These are phyloP conservation scores for Begonia fuchsioides DNA, from an alignment of 306 rosid genomes.

Conservation along the genomic window DNA sequence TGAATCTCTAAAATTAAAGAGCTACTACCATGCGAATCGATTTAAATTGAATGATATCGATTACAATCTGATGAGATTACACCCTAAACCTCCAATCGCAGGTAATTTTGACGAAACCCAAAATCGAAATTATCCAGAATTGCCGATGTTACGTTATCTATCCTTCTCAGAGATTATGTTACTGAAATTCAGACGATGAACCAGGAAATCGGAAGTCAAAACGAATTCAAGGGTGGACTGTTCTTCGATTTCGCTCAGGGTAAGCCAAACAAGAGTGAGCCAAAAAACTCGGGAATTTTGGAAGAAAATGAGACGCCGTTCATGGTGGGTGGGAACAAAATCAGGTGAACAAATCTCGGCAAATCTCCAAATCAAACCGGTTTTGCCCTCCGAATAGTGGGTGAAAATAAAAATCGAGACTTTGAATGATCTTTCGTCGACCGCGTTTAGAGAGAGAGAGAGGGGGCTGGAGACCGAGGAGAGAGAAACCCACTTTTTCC, in stretches of 20 bases:
- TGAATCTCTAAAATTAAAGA: slow-evolving; percentile 19
- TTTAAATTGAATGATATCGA: neutral
- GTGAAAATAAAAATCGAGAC: too few relatives aligned
- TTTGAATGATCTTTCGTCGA: slow-evolving; percentile 5
- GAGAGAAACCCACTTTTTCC: too few relatives aligned
- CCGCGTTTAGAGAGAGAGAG: slow-evolving; percentile 10
- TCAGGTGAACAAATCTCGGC: too few relatives aligned
- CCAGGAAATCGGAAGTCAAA: slow-evolving; percentile 2
- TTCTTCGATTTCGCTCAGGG: slow-evolving; percentile 3
- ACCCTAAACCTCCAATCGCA: neutral
- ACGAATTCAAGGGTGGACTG: slow-evolving; percentile 8
- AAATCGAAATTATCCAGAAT: neutral
- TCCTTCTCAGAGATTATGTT: neutral
- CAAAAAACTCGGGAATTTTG: slow-evolving; percentile 6
- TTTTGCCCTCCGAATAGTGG: too few relatives aligned
- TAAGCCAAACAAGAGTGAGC: slow-evolving; percentile 8
- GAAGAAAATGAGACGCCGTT: neutral
- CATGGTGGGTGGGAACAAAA: neutral
- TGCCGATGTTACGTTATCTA: neutral
- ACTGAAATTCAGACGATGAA: neutral
- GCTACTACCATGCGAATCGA: neutral
- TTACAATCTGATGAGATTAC: neutral
- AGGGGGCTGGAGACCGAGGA: too few relatives aligned
- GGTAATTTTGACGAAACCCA: neutral
- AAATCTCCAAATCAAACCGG: too few relatives aligned